Evolutionary conservation across 768 basidiomycete species (phyloP).

Genomic region (Trametes punicea): DNA sequence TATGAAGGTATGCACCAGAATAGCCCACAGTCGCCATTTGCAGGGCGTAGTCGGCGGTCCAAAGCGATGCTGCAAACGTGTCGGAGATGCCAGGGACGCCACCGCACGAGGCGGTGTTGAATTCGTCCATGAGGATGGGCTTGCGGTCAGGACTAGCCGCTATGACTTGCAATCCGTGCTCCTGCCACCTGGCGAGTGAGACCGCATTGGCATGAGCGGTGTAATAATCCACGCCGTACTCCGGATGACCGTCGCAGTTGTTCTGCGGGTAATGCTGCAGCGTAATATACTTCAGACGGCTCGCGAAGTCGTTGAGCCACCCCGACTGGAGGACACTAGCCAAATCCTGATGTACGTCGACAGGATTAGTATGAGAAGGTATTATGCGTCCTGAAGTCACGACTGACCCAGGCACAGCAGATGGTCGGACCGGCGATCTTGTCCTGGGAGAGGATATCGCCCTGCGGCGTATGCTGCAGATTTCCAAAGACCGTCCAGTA

Average conservation of each 20-base stretch:
- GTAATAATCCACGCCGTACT: constrained; percentile 42
- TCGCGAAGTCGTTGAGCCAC: constrained; percentile 35
- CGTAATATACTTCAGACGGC: constrained; percentile 46
- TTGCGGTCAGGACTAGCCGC: constrained; percentile 33
- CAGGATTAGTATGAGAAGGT: not conserved
- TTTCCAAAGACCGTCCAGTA: constrained; percentile 36
- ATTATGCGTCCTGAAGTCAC: no score
- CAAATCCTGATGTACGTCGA: constrained; percentile 35
- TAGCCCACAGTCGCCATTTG: constrained; percentile 50
- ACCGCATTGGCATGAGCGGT: constrained; percentile 45
- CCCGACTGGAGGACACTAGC: constrained; percentile 41
- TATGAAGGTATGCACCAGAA: constrained; percentile 48
- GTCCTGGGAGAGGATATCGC: constrained; percentile 36
- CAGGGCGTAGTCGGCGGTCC: constrained; percentile 51
- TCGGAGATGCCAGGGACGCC: constrained; percentile 48
- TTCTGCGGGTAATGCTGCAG: constrained; percentile 55
- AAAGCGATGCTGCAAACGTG: constrained; percentile 49
- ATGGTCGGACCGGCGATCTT: constrained; percentile 49
- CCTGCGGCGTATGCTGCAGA: constrained; percentile 36
- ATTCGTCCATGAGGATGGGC: constrained; percentile 49
- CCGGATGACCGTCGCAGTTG: constrained; percentile 34
- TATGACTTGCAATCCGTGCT: constrained; percentile 37
- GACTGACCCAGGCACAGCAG: constrained; percentile 49
- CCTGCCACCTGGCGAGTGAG: constrained; percentile 42
- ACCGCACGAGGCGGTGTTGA: constrained; percentile 52